These are phyloP conservation scores for Aspergillus sp. DNA, from an alignment of 2,329 filamentous ascomycete genomes.

Conservation along the genomic window DNA sequence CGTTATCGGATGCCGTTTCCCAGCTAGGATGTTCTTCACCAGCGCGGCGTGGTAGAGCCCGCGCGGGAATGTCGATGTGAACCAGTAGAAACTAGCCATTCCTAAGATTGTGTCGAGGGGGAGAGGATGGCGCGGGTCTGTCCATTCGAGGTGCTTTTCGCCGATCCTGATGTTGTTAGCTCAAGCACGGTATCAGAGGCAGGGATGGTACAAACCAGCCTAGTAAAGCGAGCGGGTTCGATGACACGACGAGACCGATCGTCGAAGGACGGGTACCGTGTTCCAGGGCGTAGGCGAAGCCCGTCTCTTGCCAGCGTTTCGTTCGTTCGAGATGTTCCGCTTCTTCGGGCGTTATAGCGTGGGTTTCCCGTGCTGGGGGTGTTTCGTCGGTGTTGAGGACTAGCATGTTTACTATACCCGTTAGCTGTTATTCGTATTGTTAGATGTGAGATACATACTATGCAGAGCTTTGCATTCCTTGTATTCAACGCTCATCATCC, in stretches of 20 bases:
- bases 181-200: not conserved
- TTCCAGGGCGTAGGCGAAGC: conserved; percentile 5
- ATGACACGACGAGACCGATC: not conserved
- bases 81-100: conserved; percentile 38
- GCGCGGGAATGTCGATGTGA: conserved; percentile 39
- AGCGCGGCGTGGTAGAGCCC: conserved; percentile 30
- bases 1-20: not conserved
- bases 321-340: not conserved
- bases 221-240: conserved; percentile 3
- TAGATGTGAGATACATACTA: not conserved
- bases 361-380: not conserved
- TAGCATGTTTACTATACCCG: conserved; percentile 3
- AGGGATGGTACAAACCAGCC: not conserved
- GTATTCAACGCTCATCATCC: conserved; percentile 24
- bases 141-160: conserved; percentile 41
- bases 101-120: conserved; percentile 33
- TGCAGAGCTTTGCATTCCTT: conserved; percentile 30
- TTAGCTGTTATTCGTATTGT: not conserved
- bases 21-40: conserved; percentile 23
- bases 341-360: not conserved
- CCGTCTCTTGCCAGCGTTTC: not conserved
- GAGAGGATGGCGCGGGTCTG: conserved; percentile 28
- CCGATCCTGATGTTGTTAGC: conserved; percentile 33
- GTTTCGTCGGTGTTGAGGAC: not conserved
- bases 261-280: conserved; percentile 3